Evolutionary conservation across 2,329 filamentous ascomycete species (phyloP), one percentile per base, ranked within the genome.

Genomic region (Colletotrichum tamarilloi): DNA sequence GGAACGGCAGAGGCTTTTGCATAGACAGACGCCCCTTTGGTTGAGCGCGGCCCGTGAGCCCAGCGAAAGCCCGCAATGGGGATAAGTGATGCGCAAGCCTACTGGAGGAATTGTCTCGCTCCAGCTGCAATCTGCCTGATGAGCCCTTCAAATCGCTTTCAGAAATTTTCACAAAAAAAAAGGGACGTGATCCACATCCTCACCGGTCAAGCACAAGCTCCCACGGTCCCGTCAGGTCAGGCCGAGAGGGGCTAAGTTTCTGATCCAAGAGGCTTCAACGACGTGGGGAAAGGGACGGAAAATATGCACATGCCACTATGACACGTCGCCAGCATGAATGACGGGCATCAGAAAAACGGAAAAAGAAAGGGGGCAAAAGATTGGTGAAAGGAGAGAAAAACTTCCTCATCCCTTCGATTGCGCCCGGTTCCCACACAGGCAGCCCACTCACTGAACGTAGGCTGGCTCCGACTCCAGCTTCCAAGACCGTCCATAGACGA

Each of bases 251-350:
- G 32, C 2, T 35, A 16, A 49, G 49, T 32, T 49, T 28, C 22
- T 6, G 2, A 62, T 28, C 19, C 16, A 7, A 8, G 19, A 49
- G 42, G 42, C 42, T 49, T 49, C 42, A 49, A 49, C 42, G 24
- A 28, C 38, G 32, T 49, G 38, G 59, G 59, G 59, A 42, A 42
- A 28, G 38, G 26, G 38, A n/a, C n/a, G 42, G 42, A 49, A 49
- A 49, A 49, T 49, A 49, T 49, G 32, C 57, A 42, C 32, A 26
- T 22, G 56, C 56, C 32, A 62, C n/a, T 28, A n/a, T 72, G 58
- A 72, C 58, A 68, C 52, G 52, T 58, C 68, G 46, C 35, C 52
- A 19, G 57, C 56, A 72, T 67, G 26, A 42, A 68, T 64, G 69
- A 68, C 65, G 69, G 59, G 53, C 59, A 64, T 60, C 58, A 49